Conservation (phyloP, 2,329 filamentous ascomycete species). For the Aspergillus fijiensis region DNA sequence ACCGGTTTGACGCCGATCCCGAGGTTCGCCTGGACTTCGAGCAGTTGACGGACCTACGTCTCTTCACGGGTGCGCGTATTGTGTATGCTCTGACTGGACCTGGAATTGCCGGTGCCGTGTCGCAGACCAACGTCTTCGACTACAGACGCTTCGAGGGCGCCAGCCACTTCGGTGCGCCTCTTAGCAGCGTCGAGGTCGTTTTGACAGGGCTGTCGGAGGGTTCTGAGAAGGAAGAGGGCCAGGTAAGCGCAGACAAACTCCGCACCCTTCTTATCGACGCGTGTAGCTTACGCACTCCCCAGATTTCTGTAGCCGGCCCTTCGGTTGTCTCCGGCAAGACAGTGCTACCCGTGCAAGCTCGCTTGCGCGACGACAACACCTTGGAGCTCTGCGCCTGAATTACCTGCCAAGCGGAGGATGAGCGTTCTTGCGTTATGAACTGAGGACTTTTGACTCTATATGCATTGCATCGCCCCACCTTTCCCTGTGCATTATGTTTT, state of each 20-base stretch:
- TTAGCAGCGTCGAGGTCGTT: conserved; percentile 76
- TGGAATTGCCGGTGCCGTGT: conserved; percentile 82
- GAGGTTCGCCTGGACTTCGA: conserved; percentile 65
- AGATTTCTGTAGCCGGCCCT: conserved; percentile 72
- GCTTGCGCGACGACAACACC: conserved; percentile 70
- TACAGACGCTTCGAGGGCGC: conserved; percentile 60
- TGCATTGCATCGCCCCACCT: background rate
- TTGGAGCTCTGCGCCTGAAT: conserved; percentile 51
- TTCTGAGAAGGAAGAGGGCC: conserved; percentile 54
- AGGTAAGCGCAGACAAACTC: conserved; percentile 50
- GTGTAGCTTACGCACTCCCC: conserved; percentile 17
- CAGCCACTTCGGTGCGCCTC: conserved; percentile 76
- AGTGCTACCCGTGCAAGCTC: conserved; percentile 62
- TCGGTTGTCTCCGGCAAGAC: conserved; percentile 69
- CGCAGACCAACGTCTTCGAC: conserved; percentile 84
- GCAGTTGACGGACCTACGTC: conserved; percentile 74
- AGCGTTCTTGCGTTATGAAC: conserved; percentile 1
- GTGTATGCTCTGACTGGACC: conserved; percentile 81
- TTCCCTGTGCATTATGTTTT: background rate
- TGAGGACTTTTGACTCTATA: background rate
- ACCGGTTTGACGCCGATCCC: conserved; percentile 62
- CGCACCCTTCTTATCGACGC: background rate
- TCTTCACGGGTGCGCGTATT: conserved; percentile 76
- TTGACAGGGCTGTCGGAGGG: conserved; percentile 48
- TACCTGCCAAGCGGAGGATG: background rate